Conservation (phyloP, 768 basidiomycete species). For the Tulasnella sp. region DNA sequence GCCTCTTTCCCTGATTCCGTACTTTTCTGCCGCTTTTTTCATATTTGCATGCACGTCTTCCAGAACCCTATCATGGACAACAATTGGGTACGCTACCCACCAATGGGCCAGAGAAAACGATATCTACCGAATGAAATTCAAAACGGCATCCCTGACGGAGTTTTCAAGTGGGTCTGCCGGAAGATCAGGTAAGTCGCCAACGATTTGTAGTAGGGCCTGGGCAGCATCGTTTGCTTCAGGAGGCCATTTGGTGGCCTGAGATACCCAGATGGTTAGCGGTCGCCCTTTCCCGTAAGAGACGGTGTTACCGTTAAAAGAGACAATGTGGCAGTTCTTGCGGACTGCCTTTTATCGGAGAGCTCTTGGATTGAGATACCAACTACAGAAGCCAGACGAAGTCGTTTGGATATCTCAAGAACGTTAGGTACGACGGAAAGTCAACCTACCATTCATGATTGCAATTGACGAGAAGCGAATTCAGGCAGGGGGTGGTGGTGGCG, state of each 20-base stretch:
- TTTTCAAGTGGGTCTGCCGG: background rate
- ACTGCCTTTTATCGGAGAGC: background rate
- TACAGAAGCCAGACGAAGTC: background rate
- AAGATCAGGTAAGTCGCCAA: background rate
- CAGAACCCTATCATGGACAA: background rate
- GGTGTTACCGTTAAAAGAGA: background rate
- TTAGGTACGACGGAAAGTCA: too few relatives aligned
- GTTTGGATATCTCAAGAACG: background rate
- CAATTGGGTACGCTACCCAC: background rate
- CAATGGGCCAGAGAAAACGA: background rate
- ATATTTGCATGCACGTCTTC: background rate
- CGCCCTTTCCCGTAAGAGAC: background rate
- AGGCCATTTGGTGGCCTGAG: background rate
- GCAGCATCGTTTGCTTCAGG: background rate
- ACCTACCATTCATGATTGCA: too few relatives aligned
- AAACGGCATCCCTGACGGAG: background rate
- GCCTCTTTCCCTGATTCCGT: background rate
- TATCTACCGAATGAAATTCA: background rate
- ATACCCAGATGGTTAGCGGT: background rate
- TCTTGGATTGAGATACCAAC: background rate
- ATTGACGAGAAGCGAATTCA: too few relatives aligned
- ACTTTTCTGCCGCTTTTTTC: background rate
- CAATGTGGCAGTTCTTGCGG: background rate
- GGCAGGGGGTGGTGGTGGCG: too few relatives aligned
- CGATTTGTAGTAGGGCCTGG: background rate